These are phyloP conservation scores for Ustulina deusta DNA, from an alignment of 2,329 filamentous ascomycete genomes.

Conservation along the genomic window DNA sequence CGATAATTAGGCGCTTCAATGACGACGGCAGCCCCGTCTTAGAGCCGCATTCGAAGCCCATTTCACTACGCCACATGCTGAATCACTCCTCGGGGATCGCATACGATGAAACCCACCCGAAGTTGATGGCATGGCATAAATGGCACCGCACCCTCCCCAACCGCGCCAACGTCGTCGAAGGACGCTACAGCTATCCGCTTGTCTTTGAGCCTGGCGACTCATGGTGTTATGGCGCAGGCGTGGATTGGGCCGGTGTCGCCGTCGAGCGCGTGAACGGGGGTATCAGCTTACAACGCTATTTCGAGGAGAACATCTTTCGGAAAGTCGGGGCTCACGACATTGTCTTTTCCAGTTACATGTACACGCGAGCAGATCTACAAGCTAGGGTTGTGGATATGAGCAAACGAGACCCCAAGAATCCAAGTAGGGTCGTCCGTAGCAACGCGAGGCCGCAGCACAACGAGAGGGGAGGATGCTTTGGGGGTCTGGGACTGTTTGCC, in stretches of 20 bases:
- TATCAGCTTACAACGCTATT: slow-evolving; percentile 37
- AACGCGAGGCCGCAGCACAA: slow-evolving; percentile 38
- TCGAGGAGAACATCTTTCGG: slow-evolving; percentile 39
- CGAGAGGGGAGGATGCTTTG: slow-evolving; percentile 40
- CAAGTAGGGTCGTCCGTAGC: slow-evolving; percentile 31
- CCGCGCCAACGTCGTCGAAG: slow-evolving; percentile 38
- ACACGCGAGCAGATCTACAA: slow-evolving; percentile 37
- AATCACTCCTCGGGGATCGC: slow-evolving; percentile 42
- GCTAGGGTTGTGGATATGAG: slow-evolving; percentile 40
- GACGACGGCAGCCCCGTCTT: slow-evolving; percentile 38
- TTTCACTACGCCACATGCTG: slow-evolving; percentile 39
- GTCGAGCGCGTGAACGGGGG: slow-evolving; percentile 40
- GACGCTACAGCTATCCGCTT: slow-evolving; percentile 54
- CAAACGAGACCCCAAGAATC: slow-evolving; percentile 39
- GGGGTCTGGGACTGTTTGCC: slow-evolving; percentile 39
- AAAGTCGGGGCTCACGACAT: slow-evolving; percentile 37
- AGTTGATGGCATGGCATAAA: slow-evolving; percentile 41
- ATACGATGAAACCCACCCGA: slow-evolving; percentile 52
- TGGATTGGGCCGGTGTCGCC: slow-evolving; percentile 57
- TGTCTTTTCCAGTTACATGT: slow-evolving; percentile 38
- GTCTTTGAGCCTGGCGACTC: slow-evolving; percentile 58
- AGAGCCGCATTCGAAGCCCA: slow-evolving; percentile 28
- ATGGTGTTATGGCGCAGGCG: slow-evolving; percentile 57
- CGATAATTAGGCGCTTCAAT: slow-evolving; percentile 36
- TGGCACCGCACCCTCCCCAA: slow-evolving; percentile 48